Evolutionary conservation across 1,284 basidiomycete genomes (phyloP).

Genomic region (Coriolopsis trogii): DNA sequence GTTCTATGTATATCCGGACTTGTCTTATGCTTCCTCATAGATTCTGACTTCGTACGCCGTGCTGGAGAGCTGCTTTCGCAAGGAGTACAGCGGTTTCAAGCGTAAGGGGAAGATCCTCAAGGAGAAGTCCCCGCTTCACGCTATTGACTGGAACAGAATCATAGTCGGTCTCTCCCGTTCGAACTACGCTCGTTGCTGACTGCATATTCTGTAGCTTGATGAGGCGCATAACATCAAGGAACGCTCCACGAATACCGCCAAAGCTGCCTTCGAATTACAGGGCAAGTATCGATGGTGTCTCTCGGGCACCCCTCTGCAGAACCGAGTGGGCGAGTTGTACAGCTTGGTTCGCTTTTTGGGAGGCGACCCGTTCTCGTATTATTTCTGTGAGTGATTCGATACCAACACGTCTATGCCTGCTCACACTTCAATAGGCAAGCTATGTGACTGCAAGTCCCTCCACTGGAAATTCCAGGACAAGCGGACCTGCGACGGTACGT

Average conservation of each 20-base stretch:
- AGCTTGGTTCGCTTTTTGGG: slow-evolving; percentile 93
- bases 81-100: slow-evolving; percentile 92
- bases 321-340: slow-evolving; percentile 97
- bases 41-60: slow-evolving; percentile 83
- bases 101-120: slow-evolving; percentile 85
- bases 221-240: slow-evolving; percentile 99
- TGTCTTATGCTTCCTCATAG: slow-evolving; percentile 33
- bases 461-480: slow-evolving; percentile 91
- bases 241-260: slow-evolving; percentile 93
- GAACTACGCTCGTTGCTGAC: not conserved
- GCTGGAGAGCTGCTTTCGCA: slow-evolving; percentile 90
- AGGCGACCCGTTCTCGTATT: slow-evolving; percentile 89
- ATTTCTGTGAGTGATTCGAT: slow-evolving; percentile 76
- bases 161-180: slow-evolving; percentile 44
- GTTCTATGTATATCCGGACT: not conserved
- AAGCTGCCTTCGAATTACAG: slow-evolving; percentile 89
- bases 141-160: slow-evolving; percentile 85
- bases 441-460: slow-evolving; percentile 85
- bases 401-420: not conserved
- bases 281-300: slow-evolving; percentile 92
- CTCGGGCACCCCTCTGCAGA: slow-evolving; percentile 97
- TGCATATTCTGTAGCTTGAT: slow-evolving; percentile 65
- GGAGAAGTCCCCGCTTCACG: slow-evolving; percentile 87
- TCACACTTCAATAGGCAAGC: slow-evolving; percentile 56
- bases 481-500: slow-evolving; percentile 79